Conservation (phyloP, 2,329 filamentous ascomycete species). For the Drechslerella dactyloides region DNA sequence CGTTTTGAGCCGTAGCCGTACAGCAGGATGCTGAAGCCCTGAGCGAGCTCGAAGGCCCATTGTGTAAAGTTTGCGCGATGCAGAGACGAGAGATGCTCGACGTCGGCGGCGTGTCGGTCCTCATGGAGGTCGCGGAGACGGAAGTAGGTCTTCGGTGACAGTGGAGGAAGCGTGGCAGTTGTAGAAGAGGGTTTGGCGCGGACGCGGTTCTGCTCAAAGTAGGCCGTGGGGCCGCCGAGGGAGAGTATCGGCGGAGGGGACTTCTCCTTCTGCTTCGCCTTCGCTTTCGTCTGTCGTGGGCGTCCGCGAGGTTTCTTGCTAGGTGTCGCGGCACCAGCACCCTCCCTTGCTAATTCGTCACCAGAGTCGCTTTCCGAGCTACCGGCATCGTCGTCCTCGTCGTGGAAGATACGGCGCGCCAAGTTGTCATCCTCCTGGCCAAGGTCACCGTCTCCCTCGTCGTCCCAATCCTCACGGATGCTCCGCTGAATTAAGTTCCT, state of each 20-base stretch:
- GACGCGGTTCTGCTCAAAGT: constrained; percentile 84
- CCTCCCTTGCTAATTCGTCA: constrained; percentile 54
- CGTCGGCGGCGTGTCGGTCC: constrained; percentile 74
- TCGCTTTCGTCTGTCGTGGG: constrained; percentile 58
- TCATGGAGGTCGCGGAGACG: constrained; percentile 68
- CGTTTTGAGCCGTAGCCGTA: constrained; percentile 94
- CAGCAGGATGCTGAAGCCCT: constrained; percentile 86
- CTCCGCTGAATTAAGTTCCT: constrained; percentile 75
- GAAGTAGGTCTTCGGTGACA: constrained; percentile 94
- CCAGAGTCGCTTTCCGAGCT: constrained; percentile 55
- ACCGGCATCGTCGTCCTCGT: constrained; percentile 69
- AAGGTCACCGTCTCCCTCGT: constrained; percentile 36
- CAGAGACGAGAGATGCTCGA: constrained; percentile 73
- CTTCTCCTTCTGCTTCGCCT: constrained; percentile 57
- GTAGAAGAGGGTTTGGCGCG: constrained; percentile 76
- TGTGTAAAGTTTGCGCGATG: constrained; percentile 85
- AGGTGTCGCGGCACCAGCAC: constrained; percentile 56
- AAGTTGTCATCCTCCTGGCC: constrained; percentile 32
- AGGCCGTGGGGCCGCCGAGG: constrained; percentile 85
- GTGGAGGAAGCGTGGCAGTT: constrained; percentile 73
- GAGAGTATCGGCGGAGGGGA: constrained; percentile 72
- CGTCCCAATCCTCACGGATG: constrained; percentile 57
- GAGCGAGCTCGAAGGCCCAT: constrained; percentile 86
- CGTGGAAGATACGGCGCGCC: constrained; percentile 60
- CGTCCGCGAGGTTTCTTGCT: constrained; percentile 64